A percentile compares a stretch with the other conserved stretches of the same genome.
phyloP scores from a whole-genome alignment of 1,139 yeast genomes.

The Kluyveromyces sp. region DNA sequence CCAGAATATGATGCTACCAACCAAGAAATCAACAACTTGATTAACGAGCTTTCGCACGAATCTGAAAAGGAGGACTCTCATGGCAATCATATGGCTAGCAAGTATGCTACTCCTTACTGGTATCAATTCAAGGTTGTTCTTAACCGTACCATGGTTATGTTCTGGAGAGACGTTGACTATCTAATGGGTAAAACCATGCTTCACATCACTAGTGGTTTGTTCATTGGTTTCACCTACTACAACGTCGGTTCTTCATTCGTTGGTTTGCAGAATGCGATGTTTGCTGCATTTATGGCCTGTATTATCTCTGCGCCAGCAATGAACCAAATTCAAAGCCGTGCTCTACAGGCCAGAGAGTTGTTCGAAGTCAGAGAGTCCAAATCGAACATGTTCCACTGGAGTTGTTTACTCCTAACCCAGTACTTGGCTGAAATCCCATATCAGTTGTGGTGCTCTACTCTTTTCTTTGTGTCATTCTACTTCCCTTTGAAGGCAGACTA shows the following conservation, averaged over 20 bases:
- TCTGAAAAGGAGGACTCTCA: conserved; percentile 8
- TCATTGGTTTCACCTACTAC: conserved; percentile 43
- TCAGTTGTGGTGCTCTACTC: conserved; percentile 43
- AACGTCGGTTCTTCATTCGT: conserved; percentile 31
- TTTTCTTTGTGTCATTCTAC: conserved; percentile 49
- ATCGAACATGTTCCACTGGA: conserved; percentile 63
- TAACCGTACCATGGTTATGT: conserved; percentile 35
- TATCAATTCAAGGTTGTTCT: conserved; percentile 36
- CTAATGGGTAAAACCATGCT: conserved; percentile 38
- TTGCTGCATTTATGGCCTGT: conserved; percentile 44
- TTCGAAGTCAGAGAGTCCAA: conserved; percentile 58
- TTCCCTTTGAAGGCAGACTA: conserved; percentile 50
- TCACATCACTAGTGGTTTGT: conserved; percentile 35
- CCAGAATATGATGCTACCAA: conserved; percentile 29
- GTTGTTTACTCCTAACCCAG: conserved; percentile 46
- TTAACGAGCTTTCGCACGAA: conserved; percentile 15
- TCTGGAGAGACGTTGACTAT: conserved; percentile 42
- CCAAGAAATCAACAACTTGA: conserved; percentile 26
- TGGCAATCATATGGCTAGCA: conserved; percentile 13
- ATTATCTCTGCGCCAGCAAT: conserved; percentile 37
- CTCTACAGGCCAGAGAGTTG: conserved; percentile 48
- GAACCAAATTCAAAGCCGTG: conserved; percentile 42
- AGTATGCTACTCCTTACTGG: conserved; percentile 37
- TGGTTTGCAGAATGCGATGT: conserved; percentile 44
- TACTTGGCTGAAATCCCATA: conserved; percentile 50